Percentiles rank a stretch among this genome's conserved stretches.
phyloP scores from a whole-genome alignment of 495 filamentous ascomycete genomes.

The Aspergillus panamensis region DNA sequence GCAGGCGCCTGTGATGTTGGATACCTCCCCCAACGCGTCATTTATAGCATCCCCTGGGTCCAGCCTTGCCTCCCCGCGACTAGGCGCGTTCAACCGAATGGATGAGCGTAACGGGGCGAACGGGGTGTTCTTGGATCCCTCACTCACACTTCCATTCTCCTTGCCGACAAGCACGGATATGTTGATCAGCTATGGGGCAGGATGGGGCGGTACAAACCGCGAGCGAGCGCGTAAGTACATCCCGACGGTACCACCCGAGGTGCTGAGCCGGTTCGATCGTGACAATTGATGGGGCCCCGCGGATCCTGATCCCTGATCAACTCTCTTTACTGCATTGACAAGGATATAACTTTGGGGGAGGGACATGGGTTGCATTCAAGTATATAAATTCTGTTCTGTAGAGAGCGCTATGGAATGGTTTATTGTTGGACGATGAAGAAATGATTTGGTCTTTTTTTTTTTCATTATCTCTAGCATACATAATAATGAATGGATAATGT shows the following conservation, averaged over 20 bases:
- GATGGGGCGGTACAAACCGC: constrained; percentile 86
- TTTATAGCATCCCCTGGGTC: constrained; percentile 28
- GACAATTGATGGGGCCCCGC: constrained; percentile 19
- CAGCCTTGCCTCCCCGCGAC: constrained; percentile 25
- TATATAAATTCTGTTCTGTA: neutral
- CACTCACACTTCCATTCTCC: constrained; percentile 89
- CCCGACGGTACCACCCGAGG: constrained; percentile 92
- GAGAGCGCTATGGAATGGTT: neutral
- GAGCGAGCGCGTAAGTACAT: constrained; percentile 94
- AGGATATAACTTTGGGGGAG: neutral
- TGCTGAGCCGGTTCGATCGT: constrained; percentile 82
- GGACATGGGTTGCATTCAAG: neutral
- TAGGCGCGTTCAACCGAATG: constrained; percentile 5
- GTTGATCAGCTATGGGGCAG: constrained; percentile 91
- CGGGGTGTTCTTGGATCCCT: constrained; percentile 73
- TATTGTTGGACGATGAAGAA: neutral
- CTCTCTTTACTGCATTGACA: neutral
- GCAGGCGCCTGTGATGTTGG: constrained; percentile 32
- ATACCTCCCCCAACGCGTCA: constrained; percentile 23
- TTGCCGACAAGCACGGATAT: constrained; percentile 96
- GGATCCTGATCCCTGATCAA: neutral
- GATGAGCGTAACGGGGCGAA: constrained; percentile 46
- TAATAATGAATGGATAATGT: neutral
- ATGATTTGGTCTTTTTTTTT: neutral
- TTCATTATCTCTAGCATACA: neutral